These are phyloP conservation scores for Cystobasidiaceae sp. DNA, from an alignment of 1,284 basidiomycete genomes.

Conservation along the genomic window DNA sequence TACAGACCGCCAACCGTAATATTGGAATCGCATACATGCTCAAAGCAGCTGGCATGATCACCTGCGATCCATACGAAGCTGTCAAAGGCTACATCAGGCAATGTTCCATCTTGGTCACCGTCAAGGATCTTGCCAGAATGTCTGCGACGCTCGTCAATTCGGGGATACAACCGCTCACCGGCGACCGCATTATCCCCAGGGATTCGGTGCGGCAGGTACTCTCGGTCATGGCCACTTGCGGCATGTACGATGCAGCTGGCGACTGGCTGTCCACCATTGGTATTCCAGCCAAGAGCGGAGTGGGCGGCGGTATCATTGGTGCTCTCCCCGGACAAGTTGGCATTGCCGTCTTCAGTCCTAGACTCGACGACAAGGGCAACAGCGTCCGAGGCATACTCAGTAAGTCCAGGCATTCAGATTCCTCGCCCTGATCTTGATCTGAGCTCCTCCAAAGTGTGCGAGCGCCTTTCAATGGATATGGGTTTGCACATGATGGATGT, in stretches of 20 bases:
- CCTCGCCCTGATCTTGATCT: no score
- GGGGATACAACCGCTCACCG: neutral
- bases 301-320: neutral
- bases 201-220: neutral
- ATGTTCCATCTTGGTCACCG: neutral
- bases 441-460: no score
- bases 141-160: neutral
- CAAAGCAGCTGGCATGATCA: neutral
- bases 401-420: no score
- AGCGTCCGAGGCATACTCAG: neutral
- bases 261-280: neutral
- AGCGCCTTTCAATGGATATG: neutral
- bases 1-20: neutral
- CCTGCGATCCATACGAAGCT: neutral
- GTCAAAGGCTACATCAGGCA: neutral
- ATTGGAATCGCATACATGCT: neutral
- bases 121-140: neutral
- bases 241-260: neutral
- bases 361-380: neutral
- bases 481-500: neutral
- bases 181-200: neutral
- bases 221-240: neutral
- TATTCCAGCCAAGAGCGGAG: neutral
- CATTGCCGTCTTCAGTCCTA: neutral
- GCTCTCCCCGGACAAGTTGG: neutral